These are phyloP conservation scores for Flagelloscypha sp. DNA, from an alignment of 768 basidiomycete species.

Conservation along the genomic window DNA sequence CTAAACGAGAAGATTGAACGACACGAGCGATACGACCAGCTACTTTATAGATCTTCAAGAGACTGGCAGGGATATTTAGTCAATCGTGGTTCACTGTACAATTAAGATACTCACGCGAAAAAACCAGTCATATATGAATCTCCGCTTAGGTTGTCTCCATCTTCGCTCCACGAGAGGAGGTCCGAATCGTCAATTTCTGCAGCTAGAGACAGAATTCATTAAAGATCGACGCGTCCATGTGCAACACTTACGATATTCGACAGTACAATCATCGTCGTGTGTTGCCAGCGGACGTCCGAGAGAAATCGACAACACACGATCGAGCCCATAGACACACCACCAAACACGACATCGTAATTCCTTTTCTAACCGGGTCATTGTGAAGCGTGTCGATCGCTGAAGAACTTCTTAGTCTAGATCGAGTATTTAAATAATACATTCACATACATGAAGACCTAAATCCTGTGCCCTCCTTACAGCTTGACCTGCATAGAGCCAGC, in stretches of 20 bases:
- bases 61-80: slow-evolving; percentile 3
- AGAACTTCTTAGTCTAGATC: neutral
- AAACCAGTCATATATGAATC: slow-evolving; percentile 12
- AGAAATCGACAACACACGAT: slow-evolving; percentile 13
- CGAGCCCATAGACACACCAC: slow-evolving; percentile 16
- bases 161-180: slow-evolving; percentile 7
- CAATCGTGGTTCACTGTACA: neutral
- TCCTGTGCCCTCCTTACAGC: slow-evolving; percentile 14
- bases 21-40: slow-evolving; percentile 13
- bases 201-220: slow-evolving; percentile 6
- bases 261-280: slow-evolving; percentile 13
- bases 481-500: slow-evolving; percentile 14
- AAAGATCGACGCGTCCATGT: neutral
- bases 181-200: slow-evolving; percentile 13
- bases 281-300: slow-evolving; percentile 14
- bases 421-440: neutral
- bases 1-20: slow-evolving; percentile 10
- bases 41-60: slow-evolving; percentile 11
- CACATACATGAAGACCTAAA: slow-evolving; percentile 12
- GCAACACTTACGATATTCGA: slow-evolving; percentile 11
- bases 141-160: neutral
- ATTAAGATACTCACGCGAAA: slow-evolving; percentile 10
- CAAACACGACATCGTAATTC: slow-evolving; percentile 14
- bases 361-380: slow-evolving; percentile 9
- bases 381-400: slow-evolving; percentile 9